A percentile compares a stretch with the other conserved stretches of the same genome.
Conservation (phyloP, 2,329 filamentous ascomycete species). For the Onygena corvina region DNA sequence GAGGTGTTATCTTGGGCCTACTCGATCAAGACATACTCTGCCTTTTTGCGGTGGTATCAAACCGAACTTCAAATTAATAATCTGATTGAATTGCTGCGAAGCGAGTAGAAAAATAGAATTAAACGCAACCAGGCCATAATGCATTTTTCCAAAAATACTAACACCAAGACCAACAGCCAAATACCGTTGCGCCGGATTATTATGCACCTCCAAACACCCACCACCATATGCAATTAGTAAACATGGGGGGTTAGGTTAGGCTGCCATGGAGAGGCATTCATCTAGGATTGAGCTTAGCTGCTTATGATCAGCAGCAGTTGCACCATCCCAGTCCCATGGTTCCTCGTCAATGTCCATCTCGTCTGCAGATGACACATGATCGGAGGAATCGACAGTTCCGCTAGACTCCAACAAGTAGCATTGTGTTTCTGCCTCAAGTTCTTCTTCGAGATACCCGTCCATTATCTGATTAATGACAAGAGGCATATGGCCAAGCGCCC, state of each 20-base stretch:
- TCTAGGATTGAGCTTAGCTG: slow-evolving; percentile 31
- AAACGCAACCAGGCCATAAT: neutral
- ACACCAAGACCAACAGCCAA: slow-evolving; percentile 1
- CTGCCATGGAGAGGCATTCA: slow-evolving; percentile 33
- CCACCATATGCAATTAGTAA: slow-evolving; percentile 11
- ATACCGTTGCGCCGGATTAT: neutral
- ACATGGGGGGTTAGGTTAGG: slow-evolving; percentile 21
- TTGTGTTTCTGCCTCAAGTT: slow-evolving; percentile 46
- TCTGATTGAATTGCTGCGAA: too few species aligned
- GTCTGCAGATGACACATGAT: slow-evolving; percentile 20
- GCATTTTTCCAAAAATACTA: neutral
- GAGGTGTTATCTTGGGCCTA: too few species aligned
- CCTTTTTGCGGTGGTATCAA: too few species aligned
- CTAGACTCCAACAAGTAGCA: slow-evolving; percentile 18
- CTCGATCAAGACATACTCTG: too few species aligned
- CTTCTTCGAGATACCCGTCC: slow-evolving; percentile 61
- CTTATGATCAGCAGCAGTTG: slow-evolving; percentile 25
- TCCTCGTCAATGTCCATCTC: slow-evolving; percentile 33
- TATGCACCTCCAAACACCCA: slow-evolving; percentile 5
- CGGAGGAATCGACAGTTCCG: slow-evolving; percentile 18
- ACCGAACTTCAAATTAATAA: too few species aligned
- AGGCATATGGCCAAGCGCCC: slow-evolving; percentile 65
- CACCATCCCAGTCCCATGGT: slow-evolving; percentile 30
- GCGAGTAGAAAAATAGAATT: neutral
- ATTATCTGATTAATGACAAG: slow-evolving; percentile 59